Percentiles rank a stretch among this genome's conserved stretches.
Evolutionary conservation across 805 yeast species (phyloP).

Genomic region (Teunomyces kruisii): DNA sequence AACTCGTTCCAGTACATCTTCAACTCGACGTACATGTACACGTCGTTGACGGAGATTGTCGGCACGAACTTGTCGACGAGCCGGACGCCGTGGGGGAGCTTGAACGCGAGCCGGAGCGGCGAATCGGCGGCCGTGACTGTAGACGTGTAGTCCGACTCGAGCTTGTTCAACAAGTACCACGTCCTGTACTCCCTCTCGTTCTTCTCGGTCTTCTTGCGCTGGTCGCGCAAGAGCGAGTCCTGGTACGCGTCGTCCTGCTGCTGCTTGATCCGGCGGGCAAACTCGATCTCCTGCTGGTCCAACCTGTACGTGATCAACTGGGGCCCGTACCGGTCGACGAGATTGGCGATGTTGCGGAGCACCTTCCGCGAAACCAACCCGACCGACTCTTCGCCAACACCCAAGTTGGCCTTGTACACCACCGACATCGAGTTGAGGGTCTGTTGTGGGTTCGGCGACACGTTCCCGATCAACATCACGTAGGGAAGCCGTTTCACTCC

Average conservation of each 20-base stretch:
- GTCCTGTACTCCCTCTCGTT: slow-evolving; percentile 12
- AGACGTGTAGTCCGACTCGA: neutral
- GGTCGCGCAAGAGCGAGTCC: slow-evolving; percentile 50
- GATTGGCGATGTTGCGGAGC: slow-evolving; percentile 20
- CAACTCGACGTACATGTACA: slow-evolving; percentile 52
- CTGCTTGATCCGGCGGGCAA: slow-evolving; percentile 36
- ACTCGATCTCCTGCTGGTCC: slow-evolving; percentile 43
- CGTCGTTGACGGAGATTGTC: slow-evolving; percentile 40
- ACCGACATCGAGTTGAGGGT: slow-evolving; percentile 41
- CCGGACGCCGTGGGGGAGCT: slow-evolving; percentile 54
- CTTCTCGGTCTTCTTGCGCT: slow-evolving; percentile 48
- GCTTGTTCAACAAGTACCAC: neutral
- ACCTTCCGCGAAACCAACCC: slow-evolving; percentile 24
- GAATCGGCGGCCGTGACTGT: neutral
- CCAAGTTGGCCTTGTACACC: slow-evolving; percentile 31
- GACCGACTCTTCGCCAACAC: slow-evolving; percentile 18
- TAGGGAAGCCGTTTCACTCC: slow-evolving; percentile 32
- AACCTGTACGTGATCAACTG: slow-evolving; percentile 37
- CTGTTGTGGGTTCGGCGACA: slow-evolving; percentile 30
- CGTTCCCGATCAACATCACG: slow-evolving; percentile 37
- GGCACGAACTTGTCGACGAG: slow-evolving; percentile 44
- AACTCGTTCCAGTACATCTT: slow-evolving; percentile 19
- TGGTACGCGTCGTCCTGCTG: slow-evolving; percentile 44
- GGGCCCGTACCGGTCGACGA: slow-evolving; percentile 32
- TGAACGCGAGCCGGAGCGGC: slow-evolving; percentile 44